These are phyloP conservation scores for Malania oleifera DNA, from an alignment of 164 flowering plant genomes.

Conservation along the genomic window DNA sequence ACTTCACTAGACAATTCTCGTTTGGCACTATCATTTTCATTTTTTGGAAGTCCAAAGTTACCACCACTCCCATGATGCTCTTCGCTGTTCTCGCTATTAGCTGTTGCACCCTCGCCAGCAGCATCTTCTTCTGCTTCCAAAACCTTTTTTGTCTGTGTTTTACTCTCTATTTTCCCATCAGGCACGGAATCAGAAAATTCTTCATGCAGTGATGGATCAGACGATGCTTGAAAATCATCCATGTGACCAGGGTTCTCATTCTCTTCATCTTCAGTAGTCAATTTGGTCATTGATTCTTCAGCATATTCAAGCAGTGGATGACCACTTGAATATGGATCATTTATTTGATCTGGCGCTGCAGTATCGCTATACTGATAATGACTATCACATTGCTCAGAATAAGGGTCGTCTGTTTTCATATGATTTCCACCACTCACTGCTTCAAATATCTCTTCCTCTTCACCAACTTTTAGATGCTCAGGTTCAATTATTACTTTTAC, in stretches of 20 bases:
- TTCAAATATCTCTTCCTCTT: conserved; percentile 5
- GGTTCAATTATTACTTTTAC: conserved; percentile 9
- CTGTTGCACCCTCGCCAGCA: background rate
- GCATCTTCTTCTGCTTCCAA: background rate
- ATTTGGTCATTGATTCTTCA: background rate
- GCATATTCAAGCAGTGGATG: conserved; percentile 5
- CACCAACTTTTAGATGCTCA: conserved; percentile 12
- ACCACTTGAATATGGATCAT: conserved; percentile 3
- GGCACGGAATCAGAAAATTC: conserved; percentile 4
- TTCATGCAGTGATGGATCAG: conserved; percentile 6
- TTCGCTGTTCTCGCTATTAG: background rate
- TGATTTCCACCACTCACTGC: conserved; percentile 5
- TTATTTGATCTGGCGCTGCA: conserved; percentile 5
- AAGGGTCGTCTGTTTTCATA: background rate
- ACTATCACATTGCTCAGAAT: conserved; percentile 1
- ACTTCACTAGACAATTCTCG: background rate
- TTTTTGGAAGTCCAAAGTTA: background rate
- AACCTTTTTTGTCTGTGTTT: background rate
- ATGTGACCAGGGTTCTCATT: conserved; percentile 1
- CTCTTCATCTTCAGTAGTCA: conserved; percentile 3
- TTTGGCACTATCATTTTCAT: background rate
- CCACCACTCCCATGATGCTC: background rate
- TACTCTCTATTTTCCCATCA: background rate
- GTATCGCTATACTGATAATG: conserved; percentile 7
- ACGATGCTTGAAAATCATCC: background rate